Percentiles rank a stretch among this genome's conserved stretches.
Evolutionary conservation across 1,284 basidiomycete species (phyloP).

Genomic region (Xerocomus cyaneibrunnescens): DNA sequence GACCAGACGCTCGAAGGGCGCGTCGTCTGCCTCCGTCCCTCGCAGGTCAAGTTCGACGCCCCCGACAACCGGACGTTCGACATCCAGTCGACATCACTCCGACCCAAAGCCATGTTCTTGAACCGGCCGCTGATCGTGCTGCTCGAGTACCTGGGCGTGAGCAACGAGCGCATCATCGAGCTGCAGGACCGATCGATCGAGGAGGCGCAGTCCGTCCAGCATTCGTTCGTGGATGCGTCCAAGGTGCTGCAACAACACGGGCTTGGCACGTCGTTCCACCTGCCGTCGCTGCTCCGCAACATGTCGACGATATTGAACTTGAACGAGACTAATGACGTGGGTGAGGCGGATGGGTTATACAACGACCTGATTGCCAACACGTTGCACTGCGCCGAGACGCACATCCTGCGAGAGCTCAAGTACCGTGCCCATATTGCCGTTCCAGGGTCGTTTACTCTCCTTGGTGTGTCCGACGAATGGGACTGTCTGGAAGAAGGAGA

Average conservation of each 20-base stretch:
- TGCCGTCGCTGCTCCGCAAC: slow-evolving; percentile 42
- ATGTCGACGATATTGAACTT: slow-evolving; percentile 32
- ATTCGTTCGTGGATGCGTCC: slow-evolving; percentile 29
- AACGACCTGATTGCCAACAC: slow-evolving; percentile 35
- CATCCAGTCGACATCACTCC: slow-evolving; percentile 44
- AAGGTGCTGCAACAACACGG: slow-evolving; percentile 41
- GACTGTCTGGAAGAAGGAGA: slow-evolving; percentile 42
- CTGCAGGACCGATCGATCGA: slow-evolving; percentile 42
- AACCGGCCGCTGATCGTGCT: slow-evolving; percentile 48
- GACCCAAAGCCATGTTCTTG: slow-evolving; percentile 40
- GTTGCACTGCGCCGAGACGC: slow-evolving; percentile 37
- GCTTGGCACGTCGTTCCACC: slow-evolving; percentile 44
- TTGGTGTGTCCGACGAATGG: slow-evolving; percentile 51
- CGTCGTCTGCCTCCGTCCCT: slow-evolving; percentile 42
- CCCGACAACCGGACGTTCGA: slow-evolving; percentile 41
- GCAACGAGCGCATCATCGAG: slow-evolving; percentile 34
- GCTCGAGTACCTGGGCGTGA: slow-evolving; percentile 42
- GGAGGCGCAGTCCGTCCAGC: slow-evolving; percentile 33
- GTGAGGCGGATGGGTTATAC: slow-evolving; percentile 21
- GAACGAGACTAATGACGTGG: slow-evolving; percentile 6
- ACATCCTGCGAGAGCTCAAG: slow-evolving; percentile 52
- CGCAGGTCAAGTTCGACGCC: slow-evolving; percentile 50
- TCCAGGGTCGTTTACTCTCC: slow-evolving; percentile 45
- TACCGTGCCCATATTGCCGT: slow-evolving; percentile 48
- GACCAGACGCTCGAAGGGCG: slow-evolving; percentile 39